Percentiles rank a stretch among this genome's conserved stretches.
Evolutionary conservation across 2,329 filamentous ascomycete genomes (phyloP).

Genomic region (Scopulariopsis brevicaulis): DNA sequence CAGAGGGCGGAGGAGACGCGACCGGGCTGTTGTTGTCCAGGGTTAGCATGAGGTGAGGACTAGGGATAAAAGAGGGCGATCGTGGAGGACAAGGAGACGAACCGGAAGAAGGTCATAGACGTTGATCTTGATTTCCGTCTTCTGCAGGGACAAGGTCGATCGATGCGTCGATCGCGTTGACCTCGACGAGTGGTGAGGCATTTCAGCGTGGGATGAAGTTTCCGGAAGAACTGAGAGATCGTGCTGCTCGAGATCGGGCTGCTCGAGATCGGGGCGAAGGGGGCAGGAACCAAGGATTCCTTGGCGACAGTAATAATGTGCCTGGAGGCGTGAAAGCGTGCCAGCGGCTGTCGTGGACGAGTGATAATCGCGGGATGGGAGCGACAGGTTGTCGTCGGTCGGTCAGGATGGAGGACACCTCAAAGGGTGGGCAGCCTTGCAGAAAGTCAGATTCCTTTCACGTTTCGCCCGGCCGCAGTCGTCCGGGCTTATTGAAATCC

Average conservation of each 20-base stretch:
- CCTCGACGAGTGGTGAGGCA: conserved; percentile 25
- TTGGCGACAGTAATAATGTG: too few species aligned
- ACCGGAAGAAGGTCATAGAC: conserved; percentile 69
- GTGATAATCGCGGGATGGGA: too few species aligned
- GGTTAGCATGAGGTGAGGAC: background rate
- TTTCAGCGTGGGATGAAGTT: conserved; percentile 9
- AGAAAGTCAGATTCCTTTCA: background rate
- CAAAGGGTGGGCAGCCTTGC: too few species aligned
- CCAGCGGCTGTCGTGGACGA: too few species aligned
- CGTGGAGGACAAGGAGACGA: conserved; percentile 13
- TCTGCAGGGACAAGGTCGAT: conserved; percentile 56
- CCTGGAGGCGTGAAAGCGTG: too few species aligned
- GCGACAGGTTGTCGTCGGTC: too few species aligned
- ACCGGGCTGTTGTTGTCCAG: conserved; percentile 41
- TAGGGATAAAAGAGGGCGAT: background rate
- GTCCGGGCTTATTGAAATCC: background rate
- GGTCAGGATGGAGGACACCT: too few species aligned
- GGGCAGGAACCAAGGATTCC: too few species aligned
- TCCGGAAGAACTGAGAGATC: background rate
- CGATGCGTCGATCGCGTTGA: conserved; percentile 34
- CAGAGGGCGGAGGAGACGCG: conserved; percentile 66
- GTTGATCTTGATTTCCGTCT: conserved; percentile 65
- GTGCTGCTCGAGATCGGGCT: background rate
- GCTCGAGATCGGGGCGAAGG: background rate
- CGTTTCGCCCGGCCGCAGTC: background rate